Conservation (phyloP, 306 rosid genomes). For the Ammopiptanthus mongolicus region DNA sequence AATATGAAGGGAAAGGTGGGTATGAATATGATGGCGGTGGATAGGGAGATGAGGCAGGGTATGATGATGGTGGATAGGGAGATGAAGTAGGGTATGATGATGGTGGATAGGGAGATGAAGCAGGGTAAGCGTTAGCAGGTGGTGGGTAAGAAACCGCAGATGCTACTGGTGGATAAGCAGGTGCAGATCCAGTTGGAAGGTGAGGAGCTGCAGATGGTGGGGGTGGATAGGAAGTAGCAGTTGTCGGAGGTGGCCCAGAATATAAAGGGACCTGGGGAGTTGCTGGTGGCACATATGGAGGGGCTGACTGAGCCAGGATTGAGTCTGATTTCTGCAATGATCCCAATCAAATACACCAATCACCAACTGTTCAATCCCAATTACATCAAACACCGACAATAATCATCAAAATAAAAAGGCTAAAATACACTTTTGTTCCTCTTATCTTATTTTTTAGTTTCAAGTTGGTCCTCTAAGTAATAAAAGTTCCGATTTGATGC, state of each 20-base stretch:
- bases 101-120: conserved; percentile 37
- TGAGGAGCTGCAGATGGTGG: not conserved
- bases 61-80: not conserved
- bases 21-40: not conserved
- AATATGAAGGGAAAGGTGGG: conserved; percentile 3
- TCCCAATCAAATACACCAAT: not conserved
- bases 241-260: conserved; percentile 26
- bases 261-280: conserved; percentile 28
- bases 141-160: no score
- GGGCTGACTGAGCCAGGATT: conserved; percentile 47
- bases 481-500: no score
- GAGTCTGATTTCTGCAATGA: conserved; percentile 18
- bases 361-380: not conserved
- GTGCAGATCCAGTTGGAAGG: conserved; percentile 1
- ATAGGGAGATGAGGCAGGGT: conserved; percentile 1
- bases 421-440: no score
- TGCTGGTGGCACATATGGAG: conserved; percentile 40
- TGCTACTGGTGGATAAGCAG: conserved; percentile 16
- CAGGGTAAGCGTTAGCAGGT: conserved; percentile 10
- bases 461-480: no score
- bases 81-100: not conserved
- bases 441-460: no score
- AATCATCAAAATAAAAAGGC: not conserved
- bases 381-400: not conserved
- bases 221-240: conserved; percentile 16